These are phyloP conservation scores for Myxozyma nipponensis DNA, from an alignment of 805 yeast genomes.

Conservation along the genomic window DNA sequence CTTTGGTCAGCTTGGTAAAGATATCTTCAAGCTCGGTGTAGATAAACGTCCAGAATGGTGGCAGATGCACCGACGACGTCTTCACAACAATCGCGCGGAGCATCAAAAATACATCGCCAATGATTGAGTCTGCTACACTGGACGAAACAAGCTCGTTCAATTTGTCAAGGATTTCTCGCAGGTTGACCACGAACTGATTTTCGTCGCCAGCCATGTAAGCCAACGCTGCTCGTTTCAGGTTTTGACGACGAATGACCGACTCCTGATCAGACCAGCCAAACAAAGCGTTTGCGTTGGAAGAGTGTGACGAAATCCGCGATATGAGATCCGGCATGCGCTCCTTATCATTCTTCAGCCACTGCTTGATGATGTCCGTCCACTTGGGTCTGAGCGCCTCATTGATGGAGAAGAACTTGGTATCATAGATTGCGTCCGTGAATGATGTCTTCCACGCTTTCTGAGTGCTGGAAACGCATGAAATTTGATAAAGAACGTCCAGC, in stretches of 20 bases:
- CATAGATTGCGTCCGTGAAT: constrained; percentile 63
- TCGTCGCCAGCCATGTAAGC: constrained; percentile 58
- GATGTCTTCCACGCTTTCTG: constrained; percentile 59
- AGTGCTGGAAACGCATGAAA: constrained; percentile 38
- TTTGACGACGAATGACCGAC: constrained; percentile 48
- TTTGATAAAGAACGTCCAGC: constrained; percentile 43
- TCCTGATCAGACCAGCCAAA: constrained; percentile 77
- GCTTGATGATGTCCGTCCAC: constrained; percentile 56
- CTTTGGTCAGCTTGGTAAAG: constrained; percentile 40
- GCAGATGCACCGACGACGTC: constrained; percentile 60
- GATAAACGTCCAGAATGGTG: constrained; percentile 66
- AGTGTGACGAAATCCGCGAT: constrained; percentile 43
- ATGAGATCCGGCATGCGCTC: constrained; percentile 56
- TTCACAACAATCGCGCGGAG: constrained; percentile 63
- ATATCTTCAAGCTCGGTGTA: constrained; percentile 56
- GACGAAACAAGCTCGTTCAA: constrained; percentile 41
- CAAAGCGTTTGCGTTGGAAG: constrained; percentile 54
- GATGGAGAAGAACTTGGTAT: constrained; percentile 51
- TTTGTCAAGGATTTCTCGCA: constrained; percentile 47
- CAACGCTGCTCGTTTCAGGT: constrained; percentile 61
- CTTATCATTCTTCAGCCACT: constrained; percentile 64
- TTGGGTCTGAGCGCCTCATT: constrained; percentile 32
- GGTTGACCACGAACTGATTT: constrained; percentile 50
- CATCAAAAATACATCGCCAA: constrained; percentile 50
- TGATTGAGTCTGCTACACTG: constrained; percentile 37